Percentiles rank a stretch among this genome's conserved stretches.
These are phyloP conservation scores for Ustilago nuda DNA, from an alignment of 1,284 basidiomycete genomes.

Conservation along the genomic window DNA sequence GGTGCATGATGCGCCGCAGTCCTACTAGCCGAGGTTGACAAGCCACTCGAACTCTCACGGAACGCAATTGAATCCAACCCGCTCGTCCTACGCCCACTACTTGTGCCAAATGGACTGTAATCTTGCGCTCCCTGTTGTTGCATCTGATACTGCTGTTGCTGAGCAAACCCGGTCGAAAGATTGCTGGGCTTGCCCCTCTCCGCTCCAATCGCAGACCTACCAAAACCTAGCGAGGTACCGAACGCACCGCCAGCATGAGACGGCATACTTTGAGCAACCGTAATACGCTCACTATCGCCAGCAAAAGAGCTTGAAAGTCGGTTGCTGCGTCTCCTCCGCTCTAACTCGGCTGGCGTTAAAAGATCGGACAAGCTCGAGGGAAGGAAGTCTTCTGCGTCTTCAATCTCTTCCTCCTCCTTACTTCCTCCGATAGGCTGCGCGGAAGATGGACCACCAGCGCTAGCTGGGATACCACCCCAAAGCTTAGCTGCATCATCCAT, in stretches of 20 bases:
- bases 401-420: conserved; percentile 46
- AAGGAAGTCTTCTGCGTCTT: conserved; percentile 72
- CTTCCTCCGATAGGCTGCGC: conserved; percentile 11
- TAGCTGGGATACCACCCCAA: conserved; percentile 32
- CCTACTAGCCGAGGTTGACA: conserved; percentile 32
- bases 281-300: conserved; percentile 28
- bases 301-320: conserved; percentile 43
- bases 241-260: conserved; percentile 29
- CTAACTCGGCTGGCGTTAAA: conserved; percentile 67
- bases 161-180: conserved; percentile 46
- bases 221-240: conserved; percentile 35
- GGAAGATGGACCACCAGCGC: background rate
- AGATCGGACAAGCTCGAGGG: conserved; percentile 67
- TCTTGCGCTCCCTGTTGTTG: conserved; percentile 19
- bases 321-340: conserved; percentile 52
- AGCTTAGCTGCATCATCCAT: conserved; percentile 40
- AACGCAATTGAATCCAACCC: conserved; percentile 45
- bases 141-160: conserved; percentile 31
- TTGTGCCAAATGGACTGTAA: conserved; percentile 20
- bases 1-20: conserved; percentile 76
- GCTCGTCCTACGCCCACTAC: conserved; percentile 15
- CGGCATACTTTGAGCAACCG: conserved; percentile 60
- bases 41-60: conserved; percentile 18
- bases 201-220: conserved; percentile 29
- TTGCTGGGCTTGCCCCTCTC: conserved; percentile 45